Conservation (phyloP, 805 yeast genomes). For the Candida jianshihensis region DNA sequence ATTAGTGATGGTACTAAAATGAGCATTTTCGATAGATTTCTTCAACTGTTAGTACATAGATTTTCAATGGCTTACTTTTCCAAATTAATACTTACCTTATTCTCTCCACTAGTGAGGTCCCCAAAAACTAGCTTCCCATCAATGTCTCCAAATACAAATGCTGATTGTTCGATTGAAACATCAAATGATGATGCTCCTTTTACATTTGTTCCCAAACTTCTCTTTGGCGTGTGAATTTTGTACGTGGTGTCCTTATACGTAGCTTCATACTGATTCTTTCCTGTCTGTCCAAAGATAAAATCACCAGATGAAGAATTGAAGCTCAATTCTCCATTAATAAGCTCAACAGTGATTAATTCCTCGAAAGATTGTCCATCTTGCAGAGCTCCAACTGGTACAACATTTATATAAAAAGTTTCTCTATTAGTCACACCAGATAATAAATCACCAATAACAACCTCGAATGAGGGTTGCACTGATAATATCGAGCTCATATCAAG, state of each 20-base stretch:
- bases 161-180: conserved; percentile 22
- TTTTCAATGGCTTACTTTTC: neutral
- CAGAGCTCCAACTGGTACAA: conserved; percentile 11
- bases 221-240: conserved; percentile 9
- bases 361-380: conserved; percentile 22
- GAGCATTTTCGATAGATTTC: conserved; percentile 34
- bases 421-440: conserved; percentile 12
- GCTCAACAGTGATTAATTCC: conserved; percentile 21
- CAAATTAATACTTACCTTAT: conserved; percentile 1
- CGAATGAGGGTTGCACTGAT: conserved; percentile 35
- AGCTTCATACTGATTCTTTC: neutral
- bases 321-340: conserved; percentile 8
- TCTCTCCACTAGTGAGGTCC: neutral
- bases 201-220: conserved; percentile 1
- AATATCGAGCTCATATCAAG: neutral
- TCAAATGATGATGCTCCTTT: conserved; percentile 25
- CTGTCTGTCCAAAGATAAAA: conserved; percentile 6
- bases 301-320: conserved; percentile 12
- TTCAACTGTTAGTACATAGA: neutral
- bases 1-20: conserved; percentile 38
- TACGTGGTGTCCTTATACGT: conserved; percentile 9
- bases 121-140: conserved; percentile 27
- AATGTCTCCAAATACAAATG: conserved; percentile 27
- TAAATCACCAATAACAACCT: conserved; percentile 36
- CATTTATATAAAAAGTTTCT: conserved; percentile 39